A percentile compares a stretch with the other conserved stretches of the same genome.
Conservation (phyloP, 345 rosid genomes). For the Arabidopsis arenosa region DNA sequence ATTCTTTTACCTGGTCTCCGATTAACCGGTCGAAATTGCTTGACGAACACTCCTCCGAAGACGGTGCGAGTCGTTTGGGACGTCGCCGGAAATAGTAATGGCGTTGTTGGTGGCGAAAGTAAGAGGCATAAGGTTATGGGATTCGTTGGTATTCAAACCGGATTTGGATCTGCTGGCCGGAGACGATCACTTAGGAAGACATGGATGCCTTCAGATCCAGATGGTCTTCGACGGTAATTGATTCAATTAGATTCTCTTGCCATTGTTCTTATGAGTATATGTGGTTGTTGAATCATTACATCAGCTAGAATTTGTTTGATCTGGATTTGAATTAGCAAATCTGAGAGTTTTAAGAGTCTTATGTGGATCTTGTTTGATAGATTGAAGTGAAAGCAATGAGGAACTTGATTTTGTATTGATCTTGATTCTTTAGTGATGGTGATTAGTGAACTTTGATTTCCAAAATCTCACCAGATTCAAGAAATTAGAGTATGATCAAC, state of each 20-base stretch:
- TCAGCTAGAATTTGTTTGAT: not conserved
- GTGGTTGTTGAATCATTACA: not conserved
- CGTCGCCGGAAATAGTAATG: constrained; percentile 28
- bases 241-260: not conserved
- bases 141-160: constrained; percentile 86
- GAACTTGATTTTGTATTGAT: constrained; percentile 1
- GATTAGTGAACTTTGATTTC: not conserved
- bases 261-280: constrained; percentile 8
- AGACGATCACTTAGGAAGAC: constrained; percentile 73
- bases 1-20: constrained; percentile 42
- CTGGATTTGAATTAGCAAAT: constrained; percentile 10
- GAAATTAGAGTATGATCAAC: not conserved
- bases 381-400: not conserved
- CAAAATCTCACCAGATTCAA: constrained; percentile 9
- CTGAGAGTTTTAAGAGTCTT: not conserved
- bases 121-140: constrained; percentile 78
- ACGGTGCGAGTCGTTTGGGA: constrained; percentile 71
- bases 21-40: constrained; percentile 35
- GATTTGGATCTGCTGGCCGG: constrained; percentile 64
- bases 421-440: constrained; percentile 8
- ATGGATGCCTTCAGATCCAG: constrained; percentile 84
- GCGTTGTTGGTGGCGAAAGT: constrained; percentile 11
- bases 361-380: not conserved
- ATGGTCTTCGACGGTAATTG: constrained; percentile 70
- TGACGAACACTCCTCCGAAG: constrained; percentile 45